phyloP scores from a whole-genome alignment of 306 rosid species.

The Hylodesmum podocarpum region DNA sequence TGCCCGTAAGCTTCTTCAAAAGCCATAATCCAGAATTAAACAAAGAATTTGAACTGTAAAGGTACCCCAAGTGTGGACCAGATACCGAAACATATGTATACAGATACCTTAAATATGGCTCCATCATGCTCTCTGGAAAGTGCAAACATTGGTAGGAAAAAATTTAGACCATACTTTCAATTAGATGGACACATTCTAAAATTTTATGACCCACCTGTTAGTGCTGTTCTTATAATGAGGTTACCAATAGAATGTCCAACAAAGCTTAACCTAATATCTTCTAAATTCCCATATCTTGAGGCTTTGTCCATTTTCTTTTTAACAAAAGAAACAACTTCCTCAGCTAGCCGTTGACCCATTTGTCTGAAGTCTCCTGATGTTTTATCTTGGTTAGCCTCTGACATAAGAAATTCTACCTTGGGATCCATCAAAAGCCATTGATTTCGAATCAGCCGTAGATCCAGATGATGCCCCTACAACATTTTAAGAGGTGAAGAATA shows the following conservation, averaged over 20 bases:
- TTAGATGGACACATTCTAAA: slow-evolving; percentile 20
- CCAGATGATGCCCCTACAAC: slow-evolving; percentile 84
- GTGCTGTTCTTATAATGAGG: slow-evolving; percentile 77
- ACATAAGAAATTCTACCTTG: slow-evolving; percentile 76
- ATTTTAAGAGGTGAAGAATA: slow-evolving; percentile 22
- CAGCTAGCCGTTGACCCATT: slow-evolving; percentile 86
- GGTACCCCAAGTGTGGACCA: slow-evolving; percentile 94
- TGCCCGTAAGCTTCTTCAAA: slow-evolving; percentile 79
- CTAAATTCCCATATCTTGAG: slow-evolving; percentile 53
- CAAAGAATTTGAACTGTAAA: slow-evolving; percentile 85
- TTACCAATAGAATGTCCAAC: slow-evolving; percentile 95
- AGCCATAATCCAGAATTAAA: slow-evolving; percentile 91
- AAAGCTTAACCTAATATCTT: slow-evolving; percentile 72
- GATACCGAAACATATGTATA: slow-evolving; percentile 79
- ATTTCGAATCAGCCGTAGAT: slow-evolving; percentile 83
- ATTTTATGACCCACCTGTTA: slow-evolving; percentile 53
- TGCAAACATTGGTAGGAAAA: slow-evolving; percentile 29
- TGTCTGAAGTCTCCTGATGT: slow-evolving; percentile 93
- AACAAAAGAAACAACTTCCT: slow-evolving; percentile 74
- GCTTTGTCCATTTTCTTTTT: slow-evolving; percentile 78
- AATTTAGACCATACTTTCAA: slow-evolving; percentile 29
- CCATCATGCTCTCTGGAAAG: slow-evolving; percentile 84
- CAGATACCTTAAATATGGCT: slow-evolving; percentile 68
- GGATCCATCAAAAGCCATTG: slow-evolving; percentile 93
- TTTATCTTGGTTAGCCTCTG: slow-evolving; percentile 81